Conservation (phyloP, 106 monocot species). For the Allium fistulosum region DNA sequence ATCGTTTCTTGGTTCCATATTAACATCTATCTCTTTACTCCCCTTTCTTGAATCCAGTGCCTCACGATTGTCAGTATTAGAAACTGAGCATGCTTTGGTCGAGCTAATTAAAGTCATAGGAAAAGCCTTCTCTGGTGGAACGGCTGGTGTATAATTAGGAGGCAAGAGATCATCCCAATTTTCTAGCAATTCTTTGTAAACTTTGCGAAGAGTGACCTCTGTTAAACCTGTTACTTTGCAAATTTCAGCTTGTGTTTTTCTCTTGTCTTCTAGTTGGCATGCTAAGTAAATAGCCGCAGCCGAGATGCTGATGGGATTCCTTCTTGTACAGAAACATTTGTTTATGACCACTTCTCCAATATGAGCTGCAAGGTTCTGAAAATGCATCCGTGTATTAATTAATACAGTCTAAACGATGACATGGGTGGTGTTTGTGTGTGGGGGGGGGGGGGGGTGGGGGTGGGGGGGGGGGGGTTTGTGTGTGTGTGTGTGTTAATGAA, state of each 20-base stretch:
- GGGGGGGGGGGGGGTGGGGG: no score
- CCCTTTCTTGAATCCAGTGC: constrained; percentile 18
- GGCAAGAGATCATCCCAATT: constrained; percentile 97
- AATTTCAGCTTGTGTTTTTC: constrained; percentile 99
- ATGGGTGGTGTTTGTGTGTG: background rate
- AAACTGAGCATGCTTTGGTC: constrained; percentile 31
- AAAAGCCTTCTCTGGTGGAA: constrained; percentile 93
- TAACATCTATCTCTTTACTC: constrained; percentile 16
- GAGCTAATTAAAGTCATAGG: constrained; percentile 75
- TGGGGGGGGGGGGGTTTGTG: no score
- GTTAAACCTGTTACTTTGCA: constrained; percentile 97
- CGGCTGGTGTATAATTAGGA: constrained; percentile 83
- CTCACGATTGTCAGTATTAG: constrained; percentile 37
- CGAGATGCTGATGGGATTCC: constrained; percentile 97
- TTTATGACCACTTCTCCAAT: constrained; percentile 96
- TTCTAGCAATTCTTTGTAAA: constrained; percentile 93
- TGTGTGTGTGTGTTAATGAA: background rate
- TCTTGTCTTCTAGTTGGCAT: constrained; percentile 93
- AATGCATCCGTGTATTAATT: background rate
- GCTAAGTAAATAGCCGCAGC: constrained; percentile 96
- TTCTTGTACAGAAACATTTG: constrained; percentile 94
- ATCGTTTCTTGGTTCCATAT: constrained; percentile 19
- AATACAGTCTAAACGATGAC: background rate
- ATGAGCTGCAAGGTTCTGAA: constrained; percentile 95
- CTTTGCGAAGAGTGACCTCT: constrained; percentile 94